Evolutionary conservation across 495 filamentous ascomycete genomes (phyloP).

Genomic region (Cladorrhinum samala): DNA sequence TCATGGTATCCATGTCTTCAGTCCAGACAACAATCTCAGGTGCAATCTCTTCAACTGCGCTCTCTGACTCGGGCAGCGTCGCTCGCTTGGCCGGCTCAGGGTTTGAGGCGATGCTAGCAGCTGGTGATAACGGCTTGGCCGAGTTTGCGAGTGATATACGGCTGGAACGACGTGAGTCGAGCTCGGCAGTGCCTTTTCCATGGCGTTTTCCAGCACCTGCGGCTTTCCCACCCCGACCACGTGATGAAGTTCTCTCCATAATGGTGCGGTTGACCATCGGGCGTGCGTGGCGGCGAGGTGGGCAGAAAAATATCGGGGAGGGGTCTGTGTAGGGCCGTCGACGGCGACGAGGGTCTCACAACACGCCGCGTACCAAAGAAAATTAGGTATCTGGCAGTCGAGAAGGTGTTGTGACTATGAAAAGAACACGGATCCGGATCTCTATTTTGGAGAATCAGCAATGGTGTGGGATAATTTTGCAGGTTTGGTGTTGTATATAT

Average conservation of each 20-base stretch:
- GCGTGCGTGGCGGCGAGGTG: background rate
- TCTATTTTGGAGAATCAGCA: conserved; percentile 18
- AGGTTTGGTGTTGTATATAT: too few species aligned
- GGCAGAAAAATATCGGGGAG: conserved; percentile 6
- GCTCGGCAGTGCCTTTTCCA: conserved; percentile 13
- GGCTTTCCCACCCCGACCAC: conserved; percentile 18
- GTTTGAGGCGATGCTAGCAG: conserved; percentile 7
- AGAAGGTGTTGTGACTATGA: conserved; percentile 6
- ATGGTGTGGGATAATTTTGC: background rate
- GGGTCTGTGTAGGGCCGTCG: conserved; percentile 8
- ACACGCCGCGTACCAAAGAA: conserved; percentile 4
- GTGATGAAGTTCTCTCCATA: conserved; percentile 24
- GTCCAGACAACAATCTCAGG: conserved; percentile 36
- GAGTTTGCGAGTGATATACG: conserved; percentile 12
- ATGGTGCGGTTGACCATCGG: conserved; percentile 4
- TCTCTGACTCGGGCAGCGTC: background rate
- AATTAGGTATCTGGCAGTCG: conserved; percentile 5
- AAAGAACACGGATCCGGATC: conserved; percentile 6
- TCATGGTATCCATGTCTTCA: conserved; percentile 27
- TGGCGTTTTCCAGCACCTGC: conserved; percentile 19
- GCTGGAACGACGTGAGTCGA: conserved; percentile 16
- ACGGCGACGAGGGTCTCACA: background rate
- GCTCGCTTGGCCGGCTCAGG: background rate
- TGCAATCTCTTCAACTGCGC: conserved; percentile 24
- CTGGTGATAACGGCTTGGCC: conserved; percentile 15